Percentiles rank a stretch among this genome's conserved stretches.
Evolutionary conservation across 73 alveolate genomes (phyloP).

Genomic region (Tetrahymena thermophila): DNA sequence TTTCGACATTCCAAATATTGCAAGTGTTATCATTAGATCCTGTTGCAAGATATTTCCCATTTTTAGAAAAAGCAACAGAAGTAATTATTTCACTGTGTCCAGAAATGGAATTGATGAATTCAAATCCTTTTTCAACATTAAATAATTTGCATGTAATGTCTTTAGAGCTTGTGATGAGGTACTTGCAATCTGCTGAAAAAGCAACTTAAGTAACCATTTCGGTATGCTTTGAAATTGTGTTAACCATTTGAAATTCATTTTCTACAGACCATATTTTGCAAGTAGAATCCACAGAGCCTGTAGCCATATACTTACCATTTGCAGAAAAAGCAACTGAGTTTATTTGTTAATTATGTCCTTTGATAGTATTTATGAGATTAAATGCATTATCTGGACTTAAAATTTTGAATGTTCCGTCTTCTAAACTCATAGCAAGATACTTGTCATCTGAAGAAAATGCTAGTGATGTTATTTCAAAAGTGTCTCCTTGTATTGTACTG

Average conservation of each 20-base stretch:
- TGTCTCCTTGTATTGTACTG: neutral
- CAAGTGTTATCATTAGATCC: too few relatives aligned
- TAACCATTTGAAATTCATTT: neutral
- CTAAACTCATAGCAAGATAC: neutral
- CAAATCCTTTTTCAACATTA: neutral
- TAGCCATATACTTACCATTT: neutral
- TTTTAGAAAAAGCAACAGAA: neutral
- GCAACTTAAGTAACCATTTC: neutral
- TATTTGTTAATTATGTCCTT: neutral
- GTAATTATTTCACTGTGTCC: neutral
- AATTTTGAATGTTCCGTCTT: neutral
- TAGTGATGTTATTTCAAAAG: neutral
- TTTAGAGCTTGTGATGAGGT: neutral
- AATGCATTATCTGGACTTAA: neutral
- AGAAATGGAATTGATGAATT: neutral
- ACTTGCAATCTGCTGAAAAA: neutral
- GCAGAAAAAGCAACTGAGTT: neutral
- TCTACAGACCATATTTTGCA: neutral
- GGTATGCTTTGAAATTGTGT: neutral
- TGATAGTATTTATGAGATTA: neutral
- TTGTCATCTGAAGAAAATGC: neutral
- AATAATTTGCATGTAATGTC: neutral
- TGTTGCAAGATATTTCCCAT: neutral
- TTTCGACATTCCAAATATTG: neutral
- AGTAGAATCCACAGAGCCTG: too few relatives aligned